Evolutionary conservation across 345 rosid species (phyloP).

Genomic region (Tarenaya hassleriana): DNA sequence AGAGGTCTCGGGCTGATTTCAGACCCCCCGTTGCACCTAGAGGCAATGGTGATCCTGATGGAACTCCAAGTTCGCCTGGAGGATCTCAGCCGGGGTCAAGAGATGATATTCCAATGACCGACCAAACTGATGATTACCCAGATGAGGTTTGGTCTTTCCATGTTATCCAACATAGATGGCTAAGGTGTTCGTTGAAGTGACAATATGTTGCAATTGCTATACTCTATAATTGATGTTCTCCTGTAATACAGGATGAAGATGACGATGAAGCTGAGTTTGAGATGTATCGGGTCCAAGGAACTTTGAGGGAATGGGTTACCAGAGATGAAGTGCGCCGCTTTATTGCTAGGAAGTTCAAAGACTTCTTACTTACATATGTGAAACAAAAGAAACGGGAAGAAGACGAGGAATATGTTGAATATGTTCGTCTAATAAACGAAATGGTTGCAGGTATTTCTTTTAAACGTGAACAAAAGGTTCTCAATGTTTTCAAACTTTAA

Average conservation of each 20-base stretch:
- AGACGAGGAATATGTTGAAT: conserved; percentile 39
- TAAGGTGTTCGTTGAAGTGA: neutral
- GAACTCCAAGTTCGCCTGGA: conserved; percentile 73
- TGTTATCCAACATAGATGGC: neutral
- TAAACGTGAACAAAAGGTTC: neutral
- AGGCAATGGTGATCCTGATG: conserved; percentile 62
- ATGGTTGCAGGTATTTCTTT: conserved; percentile 77
- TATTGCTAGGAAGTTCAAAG: conserved; percentile 80
- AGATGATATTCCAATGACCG: conserved; percentile 90
- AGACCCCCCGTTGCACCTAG: conserved; percentile 46
- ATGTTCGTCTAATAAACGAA: conserved; percentile 78
- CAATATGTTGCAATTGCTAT: neutral
- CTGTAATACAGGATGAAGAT: conserved; percentile 50
- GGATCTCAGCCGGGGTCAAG: conserved; percentile 52
- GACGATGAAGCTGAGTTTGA: conserved; percentile 81
- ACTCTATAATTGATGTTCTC: neutral
- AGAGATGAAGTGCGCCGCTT: conserved; percentile 95
- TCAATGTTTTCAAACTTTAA: neutral
- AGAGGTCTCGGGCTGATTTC: conserved; percentile 71
- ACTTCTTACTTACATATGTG: conserved; percentile 72
- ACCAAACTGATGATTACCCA: conserved; percentile 73
- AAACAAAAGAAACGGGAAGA: conserved; percentile 63
- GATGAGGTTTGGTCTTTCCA: conserved; percentile 40
- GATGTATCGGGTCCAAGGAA: conserved; percentile 93
- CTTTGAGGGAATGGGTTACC: conserved; percentile 93